Percentiles rank a stretch among this genome's conserved stretches.
Evolutionary conservation across 331 rosid species (phyloP).

Genomic region (Saraca asoca): DNA sequence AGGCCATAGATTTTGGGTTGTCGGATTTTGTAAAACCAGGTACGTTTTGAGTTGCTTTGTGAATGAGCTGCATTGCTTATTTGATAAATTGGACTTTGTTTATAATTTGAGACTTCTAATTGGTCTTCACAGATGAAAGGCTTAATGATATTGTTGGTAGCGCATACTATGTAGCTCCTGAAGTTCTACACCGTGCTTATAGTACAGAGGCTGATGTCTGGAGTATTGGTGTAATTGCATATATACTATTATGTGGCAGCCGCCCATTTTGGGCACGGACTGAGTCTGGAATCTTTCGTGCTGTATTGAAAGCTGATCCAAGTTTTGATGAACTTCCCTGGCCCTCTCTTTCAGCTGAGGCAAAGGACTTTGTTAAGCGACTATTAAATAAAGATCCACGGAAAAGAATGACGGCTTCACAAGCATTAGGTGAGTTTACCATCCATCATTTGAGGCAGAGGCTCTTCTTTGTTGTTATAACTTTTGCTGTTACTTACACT

Average conservation of each 20-base stretch:
- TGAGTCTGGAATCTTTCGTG: constrained; percentile 88
- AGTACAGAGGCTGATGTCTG: constrained; percentile 90
- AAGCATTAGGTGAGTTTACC: constrained; percentile 70
- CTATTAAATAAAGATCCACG: constrained; percentile 85
- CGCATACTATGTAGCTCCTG: constrained; percentile 98
- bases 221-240: constrained; percentile 96
- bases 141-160: constrained; percentile 97
- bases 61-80: background rate
- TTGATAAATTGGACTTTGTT: constrained; percentile 13
- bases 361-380: constrained; percentile 81
- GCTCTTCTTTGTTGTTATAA: constrained; percentile 19
- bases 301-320: constrained; percentile 89
- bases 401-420: constrained; percentile 92
- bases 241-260: constrained; percentile 88
- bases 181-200: constrained; percentile 88
- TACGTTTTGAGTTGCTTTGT: constrained; percentile 27
- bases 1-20: constrained; percentile 97
- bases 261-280: constrained; percentile 99
- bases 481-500: constrained; percentile 35
- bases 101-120: constrained; percentile 31
- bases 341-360: constrained; percentile 79
- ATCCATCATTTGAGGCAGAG: background rate
- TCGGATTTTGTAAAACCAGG: constrained; percentile 95
- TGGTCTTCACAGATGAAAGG: constrained; percentile 72
- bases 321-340: constrained; percentile 88